Base-by-base conservation (phyloP, 176 grass and related monocot species). In the Carex littledalei region DNA sequence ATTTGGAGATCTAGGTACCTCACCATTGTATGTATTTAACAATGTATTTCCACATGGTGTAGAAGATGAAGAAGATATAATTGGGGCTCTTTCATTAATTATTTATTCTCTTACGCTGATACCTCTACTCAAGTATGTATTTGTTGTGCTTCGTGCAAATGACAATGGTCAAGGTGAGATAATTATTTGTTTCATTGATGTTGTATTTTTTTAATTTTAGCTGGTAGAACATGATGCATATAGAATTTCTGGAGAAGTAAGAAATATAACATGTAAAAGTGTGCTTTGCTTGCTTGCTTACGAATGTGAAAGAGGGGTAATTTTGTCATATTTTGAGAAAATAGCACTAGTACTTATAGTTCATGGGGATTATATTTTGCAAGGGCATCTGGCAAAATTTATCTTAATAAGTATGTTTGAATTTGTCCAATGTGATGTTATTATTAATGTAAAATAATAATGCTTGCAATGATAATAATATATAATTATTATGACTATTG, bases 71-170 rank as follows among this genome's bases (percentile, higher is more conserved):
- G 97, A 99, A 60, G 97, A 99, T 78, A 83, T 99, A 63, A 92
- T 99, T 61, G 97, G 97, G 72, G 97, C 97, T 70, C 97, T 99
- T 91, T 99, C 97, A 32, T 74, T 99, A 86, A 99, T 99, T 82
- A 96, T 99, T 84, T 99, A 99, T 72, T 94, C 97, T 54, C 97
- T 99, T 64, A 99, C 97, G 60, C 78, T 96, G 68, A 94, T 99
- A 52, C 90, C 91, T 8, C 97, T 99, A 63, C 66, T 99, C 37
- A 99, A 99, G 69, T 99, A 99, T 84, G 97, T 99, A 75, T 92
- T 95, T 49, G 70, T 99, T 8, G 97, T 99, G 63, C 84, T 99
- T 84, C 82, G 88, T n/a, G 97, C 97, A 78, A 99, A 94, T 84
- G 97, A 99, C 66, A 96, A 92, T 50, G 97, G 97, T 65, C 97